These are phyloP conservation scores for Rubia yunnanensis DNA, from an alignment of 257 asterid genomes.

Conservation along the genomic window DNA sequence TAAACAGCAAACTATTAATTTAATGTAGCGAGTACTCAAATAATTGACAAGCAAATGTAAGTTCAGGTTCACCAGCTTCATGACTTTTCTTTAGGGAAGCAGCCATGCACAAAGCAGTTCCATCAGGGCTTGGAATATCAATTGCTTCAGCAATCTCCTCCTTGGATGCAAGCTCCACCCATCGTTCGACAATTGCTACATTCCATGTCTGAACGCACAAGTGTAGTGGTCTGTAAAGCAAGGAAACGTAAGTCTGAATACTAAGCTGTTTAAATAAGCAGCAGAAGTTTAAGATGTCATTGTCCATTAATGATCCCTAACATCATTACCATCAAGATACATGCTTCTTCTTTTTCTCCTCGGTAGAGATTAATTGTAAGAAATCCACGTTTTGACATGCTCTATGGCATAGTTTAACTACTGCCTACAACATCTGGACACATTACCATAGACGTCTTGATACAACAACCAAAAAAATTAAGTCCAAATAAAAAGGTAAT, in stretches of 20 bases:
- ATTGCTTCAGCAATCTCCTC: conserved; percentile 74
- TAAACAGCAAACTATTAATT: background rate
- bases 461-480: too few species aligned
- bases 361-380: background rate
- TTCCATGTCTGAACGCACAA: conserved; percentile 85
- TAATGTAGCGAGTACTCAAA: background rate
- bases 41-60: background rate
- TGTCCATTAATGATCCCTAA: background rate
- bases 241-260: conserved; percentile 3
- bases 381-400: background rate
- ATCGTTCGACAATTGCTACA: conserved; percentile 78
- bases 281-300: background rate
- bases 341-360: background rate
- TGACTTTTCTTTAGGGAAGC: conserved; percentile 86
- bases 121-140: conserved; percentile 79
- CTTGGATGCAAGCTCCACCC: conserved; percentile 82
- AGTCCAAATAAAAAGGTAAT: background rate
- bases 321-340: background rate
- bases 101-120: conserved; percentile 97
- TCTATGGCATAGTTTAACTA: background rate
- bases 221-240: conserved; percentile 79
- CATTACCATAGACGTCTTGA: background rate
- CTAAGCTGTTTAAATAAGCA: background rate
- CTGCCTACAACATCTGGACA: background rate
- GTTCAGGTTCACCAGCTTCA: conserved; percentile 60